phyloP scores from a whole-genome alignment of 1,284 basidiomycete genomes.

The Inonotus hispidus region DNA sequence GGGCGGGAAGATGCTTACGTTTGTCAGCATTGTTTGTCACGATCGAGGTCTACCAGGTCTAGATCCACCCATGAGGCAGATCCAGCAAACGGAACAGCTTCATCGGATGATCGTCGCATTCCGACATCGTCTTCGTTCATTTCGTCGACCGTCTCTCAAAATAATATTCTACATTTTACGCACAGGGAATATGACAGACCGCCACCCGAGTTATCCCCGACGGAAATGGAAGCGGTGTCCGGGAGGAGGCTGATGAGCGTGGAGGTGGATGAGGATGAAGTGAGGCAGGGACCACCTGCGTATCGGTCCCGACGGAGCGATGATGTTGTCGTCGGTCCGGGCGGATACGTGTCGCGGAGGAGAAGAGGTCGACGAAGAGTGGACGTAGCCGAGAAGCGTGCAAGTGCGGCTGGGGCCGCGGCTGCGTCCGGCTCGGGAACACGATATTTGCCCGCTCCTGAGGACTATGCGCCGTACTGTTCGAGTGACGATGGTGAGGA shows the following conservation, averaged over 20 bases:
- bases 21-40: no score
- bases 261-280: not conserved
- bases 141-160: not conserved
- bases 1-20: not conserved
- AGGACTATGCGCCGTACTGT: not conserved
- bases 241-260: no score
- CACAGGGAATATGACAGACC: not conserved
- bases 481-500: not conserved
- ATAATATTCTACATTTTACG: not conserved
- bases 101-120: not conserved
- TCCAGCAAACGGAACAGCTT: not conserved
- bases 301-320: constrained; percentile 4
- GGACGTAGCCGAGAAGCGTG: constrained; percentile 6
- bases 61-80: not conserved
- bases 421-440: not conserved
- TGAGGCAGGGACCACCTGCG: constrained; percentile 9
- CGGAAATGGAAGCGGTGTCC: not conserved
- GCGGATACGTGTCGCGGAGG: not conserved
- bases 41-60: not conserved
- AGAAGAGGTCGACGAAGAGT: not conserved
- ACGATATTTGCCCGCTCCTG: not conserved
- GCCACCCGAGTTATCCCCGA: not conserved
- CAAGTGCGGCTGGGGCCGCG: not conserved
- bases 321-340: not conserved
- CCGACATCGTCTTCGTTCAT: not conserved